These are phyloP conservation scores for Ceratopteris richardii DNA, from an alignment of 75 land plant genomes.

Conservation along the genomic window DNA sequence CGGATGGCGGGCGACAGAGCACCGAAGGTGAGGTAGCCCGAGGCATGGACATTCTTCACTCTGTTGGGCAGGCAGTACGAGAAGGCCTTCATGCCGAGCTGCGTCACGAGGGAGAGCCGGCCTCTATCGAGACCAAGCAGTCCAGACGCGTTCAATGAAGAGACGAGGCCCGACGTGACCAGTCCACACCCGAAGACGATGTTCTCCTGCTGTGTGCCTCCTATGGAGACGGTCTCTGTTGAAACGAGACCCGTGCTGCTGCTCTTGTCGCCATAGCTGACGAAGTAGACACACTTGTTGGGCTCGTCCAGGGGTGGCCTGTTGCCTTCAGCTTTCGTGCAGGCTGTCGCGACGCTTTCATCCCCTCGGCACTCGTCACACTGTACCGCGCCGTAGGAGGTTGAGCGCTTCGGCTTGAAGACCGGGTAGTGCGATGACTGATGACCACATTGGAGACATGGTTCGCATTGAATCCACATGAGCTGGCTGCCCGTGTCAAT, in stretches of 20 bases:
- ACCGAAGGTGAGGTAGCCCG: neutral
- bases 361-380: no score
- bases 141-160: neutral
- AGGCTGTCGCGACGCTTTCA: no score
- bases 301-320: no score
- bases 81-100: constrained; percentile 4
- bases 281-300: neutral
- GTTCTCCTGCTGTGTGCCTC: neutral
- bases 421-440: no score
- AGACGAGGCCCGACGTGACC: neutral
- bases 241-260: neutral
- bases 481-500: no score
- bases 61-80: constrained; percentile 17
- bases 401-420: no score
- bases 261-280: constrained; percentile 1
- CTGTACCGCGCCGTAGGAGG: no score
- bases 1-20: neutral
- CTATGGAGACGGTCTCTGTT: neutral
- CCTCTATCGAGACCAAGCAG: constrained; percentile 4
- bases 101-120: neutral
- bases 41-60: neutral
- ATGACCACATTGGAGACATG: no score
- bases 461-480: no score
- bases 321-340: neutral
- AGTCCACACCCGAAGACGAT: neutral